Base-by-base conservation (phyloP, 768 basidiomycete genomes). In the Leccinum boreale region DNA sequence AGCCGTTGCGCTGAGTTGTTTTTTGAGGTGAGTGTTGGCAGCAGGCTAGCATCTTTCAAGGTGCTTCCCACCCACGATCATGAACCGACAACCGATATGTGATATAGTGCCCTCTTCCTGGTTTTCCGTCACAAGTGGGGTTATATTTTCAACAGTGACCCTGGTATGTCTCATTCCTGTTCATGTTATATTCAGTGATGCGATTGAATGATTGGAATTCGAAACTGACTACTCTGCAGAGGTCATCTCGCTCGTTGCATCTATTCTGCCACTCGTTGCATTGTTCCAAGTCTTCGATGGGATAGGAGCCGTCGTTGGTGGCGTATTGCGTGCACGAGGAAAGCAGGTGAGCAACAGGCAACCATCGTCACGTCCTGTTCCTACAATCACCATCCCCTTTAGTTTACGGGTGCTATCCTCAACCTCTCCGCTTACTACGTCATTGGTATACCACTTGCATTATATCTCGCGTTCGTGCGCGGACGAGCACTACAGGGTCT, bases 281-380 rank as follows among this genome's bases (percentile, higher is more conserved):
- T 75, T 90, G 26, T 90, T 87, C 78, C 90, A 97, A 71, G 84
- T 96, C 4, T 89, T 94, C 57, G 96, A 99, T 64, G 92, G 87
- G 1, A 77, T 85, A 11, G 69, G 80, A 3, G 85, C 81, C 0
- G 82, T 94, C 5, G 79, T 84, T 0, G 81, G 79, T 7, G 94
- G 94, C 3, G 83, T 97, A 59, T 78, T 98, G 54, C 81, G 96
- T 46, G 89, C 94, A 0, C 76, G 85, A 39, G 94, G 94, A 21
- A 90, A 87, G 71, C 90, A 90, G 73, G 85, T 77, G 53, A 70
- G 56, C 19, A 24, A 6, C 21, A 48, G 11, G 14, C 6, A 17
- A 50, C 8, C 9, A n/a, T 48, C 9, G 0, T 42, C 4, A 11
- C 15, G 14, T 35, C n/a, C 8, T 19, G 14, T 28, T 26, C 48